Evolutionary conservation across 2,329 filamentous ascomycete species (phyloP).

Genomic region (Nemania sp.): DNA sequence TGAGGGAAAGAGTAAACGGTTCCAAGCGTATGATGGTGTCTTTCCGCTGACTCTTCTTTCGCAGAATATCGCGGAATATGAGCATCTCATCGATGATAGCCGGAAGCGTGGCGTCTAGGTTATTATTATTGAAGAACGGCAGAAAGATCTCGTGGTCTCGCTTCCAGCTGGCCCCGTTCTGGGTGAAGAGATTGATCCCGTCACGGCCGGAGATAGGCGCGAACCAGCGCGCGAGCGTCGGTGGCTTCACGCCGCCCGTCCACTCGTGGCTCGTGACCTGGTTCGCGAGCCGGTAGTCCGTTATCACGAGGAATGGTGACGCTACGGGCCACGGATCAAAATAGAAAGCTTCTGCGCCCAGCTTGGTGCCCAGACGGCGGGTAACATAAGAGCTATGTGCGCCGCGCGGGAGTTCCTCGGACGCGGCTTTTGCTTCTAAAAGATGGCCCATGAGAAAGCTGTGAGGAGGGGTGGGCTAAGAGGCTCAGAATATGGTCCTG

Average conservation of each 20-base stretch:
- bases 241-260: slow-evolving; percentile 35
- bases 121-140: slow-evolving; percentile 40
- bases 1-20: slow-evolving; percentile 35
- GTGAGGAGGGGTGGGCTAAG: slow-evolving; percentile 38
- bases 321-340: slow-evolving; percentile 38
- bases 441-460: slow-evolving; percentile 38
- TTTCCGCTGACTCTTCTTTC: slow-evolving; percentile 25
- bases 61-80: slow-evolving; percentile 35
- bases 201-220: slow-evolving; percentile 37
- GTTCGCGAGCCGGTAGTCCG: slow-evolving; percentile 38
- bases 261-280: slow-evolving; percentile 36
- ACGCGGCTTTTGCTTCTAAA: slow-evolving; percentile 36
- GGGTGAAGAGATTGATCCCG: slow-evolving; percentile 39
- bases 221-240: slow-evolving; percentile 37
- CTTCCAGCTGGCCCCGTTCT: slow-evolving; percentile 40
- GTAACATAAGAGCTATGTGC: slow-evolving; percentile 36
- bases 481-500: neutral
- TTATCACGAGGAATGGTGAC: slow-evolving; percentile 35
- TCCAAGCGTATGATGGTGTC: slow-evolving; percentile 31
- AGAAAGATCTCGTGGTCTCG: slow-evolving; percentile 36
- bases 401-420: slow-evolving; percentile 32
- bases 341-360: slow-evolving; percentile 36
- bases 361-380: slow-evolving; percentile 27
- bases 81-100: slow-evolving; percentile 36
- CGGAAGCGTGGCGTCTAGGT: slow-evolving; percentile 38